phyloP scores from a whole-genome alignment of 2,329 filamentous ascomycete genomes.

The Seiridium unicorne region DNA sequence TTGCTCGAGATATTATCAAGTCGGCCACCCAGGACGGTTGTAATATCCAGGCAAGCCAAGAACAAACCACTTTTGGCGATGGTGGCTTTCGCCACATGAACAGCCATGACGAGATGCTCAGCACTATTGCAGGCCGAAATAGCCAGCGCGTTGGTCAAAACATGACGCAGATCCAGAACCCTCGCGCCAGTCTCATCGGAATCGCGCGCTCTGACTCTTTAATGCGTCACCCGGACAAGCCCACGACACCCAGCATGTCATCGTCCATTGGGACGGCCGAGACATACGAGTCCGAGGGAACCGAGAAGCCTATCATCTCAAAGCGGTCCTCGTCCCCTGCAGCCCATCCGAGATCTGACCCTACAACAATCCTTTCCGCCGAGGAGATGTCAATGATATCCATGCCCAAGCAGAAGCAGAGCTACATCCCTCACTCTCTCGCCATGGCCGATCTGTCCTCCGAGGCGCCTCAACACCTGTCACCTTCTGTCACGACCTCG shows the following conservation, averaged over 20 bases:
- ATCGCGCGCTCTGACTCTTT: conserved; percentile 1
- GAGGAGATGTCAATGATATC: neutral
- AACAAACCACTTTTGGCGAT: too few relatives aligned
- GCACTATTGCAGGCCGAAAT: neutral
- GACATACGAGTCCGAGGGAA: neutral
- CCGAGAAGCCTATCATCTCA: neutral
- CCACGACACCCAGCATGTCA: neutral
- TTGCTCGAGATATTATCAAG: neutral
- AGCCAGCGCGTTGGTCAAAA: neutral
- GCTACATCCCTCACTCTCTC: neutral
- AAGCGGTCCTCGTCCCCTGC: neutral
- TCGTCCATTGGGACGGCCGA: neutral
- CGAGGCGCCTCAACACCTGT: neutral
- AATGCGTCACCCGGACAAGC: neutral
- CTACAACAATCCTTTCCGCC: neutral
- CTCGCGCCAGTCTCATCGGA: neutral
- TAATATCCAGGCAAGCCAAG: too few relatives aligned
- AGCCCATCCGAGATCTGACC: neutral
- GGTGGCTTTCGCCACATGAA: too few relatives aligned
- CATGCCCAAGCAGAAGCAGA: neutral
- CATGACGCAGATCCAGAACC: neutral
- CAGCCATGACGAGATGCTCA: too few relatives aligned
- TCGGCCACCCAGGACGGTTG: neutral
- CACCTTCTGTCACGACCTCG: neutral
- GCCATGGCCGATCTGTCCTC: neutral